Base-by-base conservation (phyloP, 805 yeast genomes). In the Torulaspora delbrueckii region DNA sequence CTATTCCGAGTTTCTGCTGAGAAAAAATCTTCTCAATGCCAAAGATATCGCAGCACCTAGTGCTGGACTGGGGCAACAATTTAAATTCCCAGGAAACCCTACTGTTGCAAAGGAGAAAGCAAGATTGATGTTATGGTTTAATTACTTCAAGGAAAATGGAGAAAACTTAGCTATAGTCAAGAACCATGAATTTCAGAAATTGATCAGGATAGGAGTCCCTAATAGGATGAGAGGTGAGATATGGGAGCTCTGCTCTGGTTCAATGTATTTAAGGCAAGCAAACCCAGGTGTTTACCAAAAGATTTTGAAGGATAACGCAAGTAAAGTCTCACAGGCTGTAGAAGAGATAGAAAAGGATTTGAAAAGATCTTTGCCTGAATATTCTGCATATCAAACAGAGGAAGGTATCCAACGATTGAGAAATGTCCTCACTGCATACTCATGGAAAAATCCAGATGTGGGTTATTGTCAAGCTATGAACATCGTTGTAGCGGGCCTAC, bases 391-490 rank as follows among this genome's bases (percentile, higher is more conserved):
- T 60, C 98, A 93, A 63, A 75, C 76, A 7, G 75, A 75, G 4
- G 95, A 86, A 58, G 99, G 99, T 5, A 90, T 93, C 36, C 77
- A 74, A 40, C 73, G 96, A 44, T 73, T 93, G 39, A 75, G 99
- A 50, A 75, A 95, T 50, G 98, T 93, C 0, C 73, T 93, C 47
- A 84, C 95, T 0, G 96, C 96, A 0, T 93, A 90, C 60, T 86
- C 96, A 0, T 93, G 98, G 97, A 86, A 85, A 53, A 89, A 90
- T 62, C 96, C 96, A 0, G 96, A 91, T 34, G 87, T 93, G 22
- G 99, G 99, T 0, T 93, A 93, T 65, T 93, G 99, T 63, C 99
- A 93, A 66, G 99, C 98, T 1, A 93, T 95, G 99, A 93, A 93
- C 62, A 93, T 93, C 42, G 89, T 86, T 7, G 81, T 79, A 1